These are phyloP conservation scores for Acanthamoeba royreba DNA, from an alignment of 208 protist species.

Conservation along the genomic window DNA sequence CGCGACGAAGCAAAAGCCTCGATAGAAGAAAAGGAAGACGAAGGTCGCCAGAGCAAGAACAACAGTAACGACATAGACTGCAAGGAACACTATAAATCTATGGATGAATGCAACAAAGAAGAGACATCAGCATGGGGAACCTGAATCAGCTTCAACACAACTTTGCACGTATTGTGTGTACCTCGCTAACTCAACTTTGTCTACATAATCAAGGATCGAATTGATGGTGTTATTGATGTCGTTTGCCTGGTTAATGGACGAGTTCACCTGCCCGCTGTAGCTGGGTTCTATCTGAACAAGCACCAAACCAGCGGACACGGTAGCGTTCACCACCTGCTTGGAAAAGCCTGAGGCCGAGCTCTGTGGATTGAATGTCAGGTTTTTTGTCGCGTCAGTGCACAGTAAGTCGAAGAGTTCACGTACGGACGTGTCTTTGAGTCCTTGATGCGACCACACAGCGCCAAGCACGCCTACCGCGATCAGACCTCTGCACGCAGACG, in stretches of 20 bases:
- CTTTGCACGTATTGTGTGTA: background rate
- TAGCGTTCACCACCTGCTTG: background rate
- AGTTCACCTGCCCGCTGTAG: background rate
- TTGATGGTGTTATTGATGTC: background rate
- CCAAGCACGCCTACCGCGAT: background rate
- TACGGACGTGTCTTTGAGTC: background rate
- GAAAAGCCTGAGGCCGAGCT: background rate
- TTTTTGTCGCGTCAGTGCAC: no score
- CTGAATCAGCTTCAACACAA: background rate
- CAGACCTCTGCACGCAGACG: background rate
- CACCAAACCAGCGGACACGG: background rate
- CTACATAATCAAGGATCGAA: background rate
- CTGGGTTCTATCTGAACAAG: background rate
- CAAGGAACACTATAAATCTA: background rate
- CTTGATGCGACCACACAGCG: background rate
- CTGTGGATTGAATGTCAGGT: background rate
- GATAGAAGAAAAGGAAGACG: background rate
- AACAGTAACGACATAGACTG: background rate
- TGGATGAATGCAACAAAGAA: background rate
- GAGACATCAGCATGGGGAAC: background rate
- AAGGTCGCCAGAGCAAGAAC: background rate
- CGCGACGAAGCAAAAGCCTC: background rate
- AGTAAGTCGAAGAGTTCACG: background rate
- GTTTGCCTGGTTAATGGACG: background rate
- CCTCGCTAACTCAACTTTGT: background rate